Base-by-base conservation (phyloP, 2,329 filamentous ascomycete genomes). In the Hypoxylon sp. region DNA sequence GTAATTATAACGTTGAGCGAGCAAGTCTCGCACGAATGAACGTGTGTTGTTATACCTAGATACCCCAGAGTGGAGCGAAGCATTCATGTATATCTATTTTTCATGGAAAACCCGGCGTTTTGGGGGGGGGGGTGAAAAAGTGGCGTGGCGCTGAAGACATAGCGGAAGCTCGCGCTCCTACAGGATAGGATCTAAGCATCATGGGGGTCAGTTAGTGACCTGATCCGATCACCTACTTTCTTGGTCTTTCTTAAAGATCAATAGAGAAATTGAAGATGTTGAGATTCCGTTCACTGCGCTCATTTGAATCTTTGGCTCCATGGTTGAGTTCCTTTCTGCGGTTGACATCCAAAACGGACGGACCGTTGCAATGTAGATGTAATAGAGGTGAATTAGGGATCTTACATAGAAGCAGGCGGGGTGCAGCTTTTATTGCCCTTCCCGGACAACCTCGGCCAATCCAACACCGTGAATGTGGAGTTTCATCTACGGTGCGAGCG, bases 41-140 rank as follows among this genome's bases (percentile, higher is more conserved):
- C 2, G 16, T 8, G 20, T 41, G 31, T 49, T 53, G 31, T 49
- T 53, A 21, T 23, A 45, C 32, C 37, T 43, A 54, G 49, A 57
- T 57, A 57, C 45, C 54, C n/a, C 54, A 38, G 9, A 25, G 23
- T 27, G 21, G 44, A 43, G n/a, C n/a, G n/a, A n/a, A n/a, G n/a
- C 5, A 15, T 49, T 52, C 16, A 44, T 50, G 45, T 55, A 37
- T 38, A 50, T 38, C n/a, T n/a, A n/a, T n/a, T n/a, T n/a, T n/a
- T n/a, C n/a, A n/a, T n/a, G n/a, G n/a, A n/a, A n/a, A n/a, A n/a
- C n/a, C n/a, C n/a, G n/a, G n/a, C n/a, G n/a, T n/a, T n/a, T n/a
- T n/a, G n/a, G n/a, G n/a, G n/a, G n/a, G n/a, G n/a, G n/a, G n/a
- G n/a, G n/a, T n/a, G n/a, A n/a, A n/a, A 21, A 16, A 37, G 23